These are phyloP conservation scores for Auricularia sp. DNA, from an alignment of 768 basidiomycete species.

Conservation along the genomic window DNA sequence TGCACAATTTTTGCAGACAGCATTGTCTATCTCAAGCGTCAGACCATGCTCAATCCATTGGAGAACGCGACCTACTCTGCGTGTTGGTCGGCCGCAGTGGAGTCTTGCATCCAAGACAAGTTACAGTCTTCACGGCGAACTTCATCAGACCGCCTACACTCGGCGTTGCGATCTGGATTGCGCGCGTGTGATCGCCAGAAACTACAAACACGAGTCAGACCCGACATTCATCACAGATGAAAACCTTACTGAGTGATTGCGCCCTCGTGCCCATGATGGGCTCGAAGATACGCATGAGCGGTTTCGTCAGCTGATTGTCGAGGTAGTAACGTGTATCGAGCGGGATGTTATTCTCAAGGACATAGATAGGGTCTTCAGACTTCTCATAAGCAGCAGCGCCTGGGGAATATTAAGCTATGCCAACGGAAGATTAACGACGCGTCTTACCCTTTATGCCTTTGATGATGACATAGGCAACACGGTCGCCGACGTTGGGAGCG, in stretches of 20 bases:
- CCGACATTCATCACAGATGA: too few relatives aligned
- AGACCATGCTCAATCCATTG: too few relatives aligned
- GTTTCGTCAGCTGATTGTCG: constrained; percentile 95
- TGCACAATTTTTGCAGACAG: constrained; percentile 90
- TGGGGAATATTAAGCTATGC: too few relatives aligned
- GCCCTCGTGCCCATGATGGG: constrained; percentile 94
- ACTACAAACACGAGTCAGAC: constrained; percentile 37
- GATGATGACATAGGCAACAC: constrained; percentile 97
- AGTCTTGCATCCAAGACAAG: constrained; percentile 93
- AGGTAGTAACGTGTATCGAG: constrained; percentile 98
- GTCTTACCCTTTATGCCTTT: constrained; percentile 72
- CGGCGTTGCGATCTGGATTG: constrained; percentile 93
- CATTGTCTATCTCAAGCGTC: constrained; percentile 48
- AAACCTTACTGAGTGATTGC: constrained; percentile 57
- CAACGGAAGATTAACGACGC: too few relatives aligned
- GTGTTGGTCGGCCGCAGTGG: constrained; percentile 72
- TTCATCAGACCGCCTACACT: constrained; percentile 94
- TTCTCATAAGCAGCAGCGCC: constrained; percentile 96
- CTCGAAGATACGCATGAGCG: constrained; percentile 94
- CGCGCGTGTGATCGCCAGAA: constrained; percentile 89
- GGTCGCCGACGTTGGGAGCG: constrained; percentile 94
- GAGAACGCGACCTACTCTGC: constrained; percentile 35
- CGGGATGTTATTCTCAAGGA: constrained; percentile 94
- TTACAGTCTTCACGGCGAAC: constrained; percentile 92
- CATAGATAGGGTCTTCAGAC: constrained; percentile 95